Conservation (phyloP, 257 asterid species). For the Misopates orontium region DNA sequence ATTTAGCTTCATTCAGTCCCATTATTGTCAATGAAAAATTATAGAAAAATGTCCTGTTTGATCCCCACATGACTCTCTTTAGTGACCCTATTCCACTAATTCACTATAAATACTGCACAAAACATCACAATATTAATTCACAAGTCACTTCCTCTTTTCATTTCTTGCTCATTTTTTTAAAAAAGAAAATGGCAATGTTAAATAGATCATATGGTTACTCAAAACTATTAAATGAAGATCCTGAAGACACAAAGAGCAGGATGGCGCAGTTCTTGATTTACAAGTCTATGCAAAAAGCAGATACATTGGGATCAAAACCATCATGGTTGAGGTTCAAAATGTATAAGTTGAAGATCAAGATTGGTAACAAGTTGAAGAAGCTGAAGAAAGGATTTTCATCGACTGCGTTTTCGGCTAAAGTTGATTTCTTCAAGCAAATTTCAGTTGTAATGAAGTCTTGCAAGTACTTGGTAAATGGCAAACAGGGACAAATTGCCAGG, state of each 20-base stretch:
- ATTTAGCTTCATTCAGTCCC: too few relatives aligned
- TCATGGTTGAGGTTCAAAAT: constrained; percentile 68
- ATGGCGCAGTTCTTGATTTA: constrained; percentile 78
- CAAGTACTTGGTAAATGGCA: constrained; percentile 51
- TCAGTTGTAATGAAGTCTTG: constrained; percentile 48
- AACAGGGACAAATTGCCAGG: constrained; percentile 24
- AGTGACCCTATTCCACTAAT: too few relatives aligned
- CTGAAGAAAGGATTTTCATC: constrained; percentile 51
- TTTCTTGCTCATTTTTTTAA: too few relatives aligned
- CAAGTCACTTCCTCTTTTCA: too few relatives aligned
- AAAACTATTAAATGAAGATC: constrained; percentile 59
- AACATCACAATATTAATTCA: too few relatives aligned
- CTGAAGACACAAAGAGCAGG: constrained; percentile 55
- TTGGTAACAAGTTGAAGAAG: constrained; percentile 58
- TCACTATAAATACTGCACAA: too few relatives aligned
- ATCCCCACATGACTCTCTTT: too few relatives aligned
- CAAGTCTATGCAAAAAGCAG: constrained; percentile 59
- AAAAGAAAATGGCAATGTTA: constrained; percentile 38
- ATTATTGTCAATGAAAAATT: too few relatives aligned
- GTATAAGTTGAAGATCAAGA: constrained; percentile 56
- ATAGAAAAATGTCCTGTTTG: too few relatives aligned
- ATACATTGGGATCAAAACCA: constrained; percentile 40
- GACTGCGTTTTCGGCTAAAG: constrained; percentile 26
- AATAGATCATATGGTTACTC: constrained; percentile 44
- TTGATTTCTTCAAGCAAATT: constrained; percentile 45